Conservation (phyloP, 2,329 filamentous ascomycete species). For the Claviceps arundinis region DNA sequence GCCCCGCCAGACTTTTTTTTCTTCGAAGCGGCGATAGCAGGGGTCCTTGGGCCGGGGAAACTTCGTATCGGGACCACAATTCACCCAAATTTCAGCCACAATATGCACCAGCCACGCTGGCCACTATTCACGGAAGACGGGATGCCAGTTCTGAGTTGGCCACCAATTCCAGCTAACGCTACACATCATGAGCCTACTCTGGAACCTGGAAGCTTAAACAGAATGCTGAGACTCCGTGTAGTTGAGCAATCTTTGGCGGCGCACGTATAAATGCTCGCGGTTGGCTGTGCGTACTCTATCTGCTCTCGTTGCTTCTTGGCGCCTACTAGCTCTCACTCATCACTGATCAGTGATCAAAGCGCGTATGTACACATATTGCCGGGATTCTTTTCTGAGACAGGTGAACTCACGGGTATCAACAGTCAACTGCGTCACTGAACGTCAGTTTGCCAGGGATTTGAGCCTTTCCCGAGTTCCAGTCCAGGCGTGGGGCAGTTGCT, state of each 20-base stretch:
- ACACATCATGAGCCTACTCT: too few species aligned
- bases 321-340: neutral
- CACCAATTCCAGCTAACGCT: too few species aligned
- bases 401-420: neutral
- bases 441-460: neutral
- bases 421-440: neutral
- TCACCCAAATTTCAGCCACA: neutral
- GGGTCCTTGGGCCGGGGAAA: constrained; percentile 20
- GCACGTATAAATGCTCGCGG: too few species aligned
- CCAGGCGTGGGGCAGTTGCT: neutral
- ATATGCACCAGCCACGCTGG: neutral
- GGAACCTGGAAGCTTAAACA: too few species aligned
- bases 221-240: too few species aligned
- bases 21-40: constrained; percentile 10
- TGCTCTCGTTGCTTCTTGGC: neutral
- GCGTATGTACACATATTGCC: neutral
- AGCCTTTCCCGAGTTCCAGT: neutral
- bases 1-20: constrained; percentile 29
- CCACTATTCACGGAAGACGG: neutral
- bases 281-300: too few species aligned
- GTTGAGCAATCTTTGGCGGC: too few species aligned
- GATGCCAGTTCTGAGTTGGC: too few species aligned
- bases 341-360: too few species aligned
- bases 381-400: neutral
- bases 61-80: constrained; percentile 15